Evolutionary conservation across 441 rosid genomes (phyloP), one percentile per base, ranked within the genome.

Genomic region (Jatropha podagrica): DNA sequence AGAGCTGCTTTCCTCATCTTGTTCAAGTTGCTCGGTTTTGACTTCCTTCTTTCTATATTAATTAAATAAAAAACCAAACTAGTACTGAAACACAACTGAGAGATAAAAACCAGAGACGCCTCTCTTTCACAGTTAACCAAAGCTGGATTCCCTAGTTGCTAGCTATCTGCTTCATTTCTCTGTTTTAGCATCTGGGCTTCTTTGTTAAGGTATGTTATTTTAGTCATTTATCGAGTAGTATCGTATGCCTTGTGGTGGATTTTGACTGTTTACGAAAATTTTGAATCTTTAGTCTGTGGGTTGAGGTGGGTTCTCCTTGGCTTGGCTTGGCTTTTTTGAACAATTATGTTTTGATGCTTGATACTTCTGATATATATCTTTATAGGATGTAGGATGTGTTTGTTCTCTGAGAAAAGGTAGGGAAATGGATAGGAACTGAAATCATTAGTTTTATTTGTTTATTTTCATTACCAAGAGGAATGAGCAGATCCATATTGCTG

Each of bases 81-180:
- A 48, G 2, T 48, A 48, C 60, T 52, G 26, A 14, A 17, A 41
- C 13, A 71, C 15, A 13, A 23, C 23, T 5, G 3, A 17, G 23
- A 32, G 6, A 20, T 2, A 63, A 7, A 44, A 68, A 49, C 63
- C 76, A 58, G 41, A 68, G 77, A 74, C 69, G 72, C 78, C 79
- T 68, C 60, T 59, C 66, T 71, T 76, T 54, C 17, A 8, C 49
- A 52, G 37, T 6, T 27, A 20, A 42, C 54, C 69, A 41, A 41
- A 15, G 14, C 40, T 15, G 20, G 8, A 26, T 66, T 60, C 2
- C 32, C 32, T 32, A 32, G 32, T 8, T 2, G 63, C 5, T 41
- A 14, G 38, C 1, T 14, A 37, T 65, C 63, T 59, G n/a, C 44
- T 51, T 64, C 41, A 15, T 62, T 46, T 52, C 60, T 61, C 38